phyloP scores from a whole-genome alignment of 768 basidiomycete genomes.

The Termitomyces sp. region DNA sequence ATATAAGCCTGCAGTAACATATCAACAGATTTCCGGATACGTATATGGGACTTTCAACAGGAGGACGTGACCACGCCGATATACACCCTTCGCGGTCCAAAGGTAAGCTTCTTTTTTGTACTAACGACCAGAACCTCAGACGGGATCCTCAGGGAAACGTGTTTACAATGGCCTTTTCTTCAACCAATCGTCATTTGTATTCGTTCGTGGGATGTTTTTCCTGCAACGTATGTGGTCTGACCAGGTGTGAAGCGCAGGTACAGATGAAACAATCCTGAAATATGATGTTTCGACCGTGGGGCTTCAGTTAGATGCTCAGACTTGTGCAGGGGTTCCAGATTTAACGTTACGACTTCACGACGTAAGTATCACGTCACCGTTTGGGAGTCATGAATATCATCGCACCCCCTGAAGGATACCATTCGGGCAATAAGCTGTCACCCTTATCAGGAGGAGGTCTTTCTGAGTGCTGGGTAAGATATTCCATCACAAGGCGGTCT shows the following conservation, averaged over 20 bases:
- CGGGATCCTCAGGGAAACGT: conserved; percentile 52
- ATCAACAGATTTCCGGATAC: conserved; percentile 44
- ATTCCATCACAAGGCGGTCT: conserved; percentile 10
- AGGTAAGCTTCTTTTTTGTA: conserved; percentile 23
- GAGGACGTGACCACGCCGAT: conserved; percentile 43
- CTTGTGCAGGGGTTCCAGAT: conserved; percentile 10
- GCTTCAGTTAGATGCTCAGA: conserved; percentile 11
- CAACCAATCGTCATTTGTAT: conserved; percentile 30
- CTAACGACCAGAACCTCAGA: too few relatives aligned
- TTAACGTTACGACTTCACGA: conserved; percentile 26
- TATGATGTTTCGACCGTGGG: conserved; percentile 45
- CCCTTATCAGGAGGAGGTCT: conserved; percentile 61
- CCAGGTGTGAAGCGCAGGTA: conserved; percentile 42
- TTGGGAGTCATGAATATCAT: neutral
- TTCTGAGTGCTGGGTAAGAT: conserved; percentile 62
- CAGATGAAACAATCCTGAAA: conserved; percentile 44
- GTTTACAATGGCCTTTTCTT: conserved; percentile 67
- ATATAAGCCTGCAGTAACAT: neutral
- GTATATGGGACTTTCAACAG: conserved; percentile 66
- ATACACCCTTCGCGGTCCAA: conserved; percentile 41
- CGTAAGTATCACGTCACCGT: conserved; percentile 7
- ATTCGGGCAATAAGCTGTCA: conserved; percentile 65
- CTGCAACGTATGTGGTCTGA: neutral
- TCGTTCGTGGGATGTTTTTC: conserved; percentile 12
- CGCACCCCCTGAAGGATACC: conserved; percentile 41